These are phyloP conservation scores for Annulohypoxylon maeteangense DNA, from an alignment of 495 filamentous ascomycete species.

Conservation along the genomic window DNA sequence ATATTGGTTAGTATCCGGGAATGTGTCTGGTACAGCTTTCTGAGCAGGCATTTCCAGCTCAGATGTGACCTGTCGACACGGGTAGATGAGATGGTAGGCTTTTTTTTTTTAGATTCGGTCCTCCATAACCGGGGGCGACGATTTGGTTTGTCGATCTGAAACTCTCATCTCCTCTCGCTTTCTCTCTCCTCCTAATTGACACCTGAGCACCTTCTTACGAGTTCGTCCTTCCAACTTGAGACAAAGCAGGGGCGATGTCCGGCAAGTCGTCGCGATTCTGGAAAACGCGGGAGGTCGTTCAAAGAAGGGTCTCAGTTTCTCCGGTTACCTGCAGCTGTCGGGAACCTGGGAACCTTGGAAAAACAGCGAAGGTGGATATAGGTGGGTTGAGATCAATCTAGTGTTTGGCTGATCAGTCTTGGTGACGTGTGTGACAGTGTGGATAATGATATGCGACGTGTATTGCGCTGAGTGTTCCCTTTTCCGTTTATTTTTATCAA, in stretches of 20 bases:
- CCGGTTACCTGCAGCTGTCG: constrained; percentile 37
- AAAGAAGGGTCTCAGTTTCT: constrained; percentile 34
- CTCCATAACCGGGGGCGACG: constrained; percentile 34
- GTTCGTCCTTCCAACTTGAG: constrained; percentile 8
- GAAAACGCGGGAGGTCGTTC: constrained; percentile 25
- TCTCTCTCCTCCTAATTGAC: constrained; percentile 11
- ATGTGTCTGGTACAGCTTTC: constrained; percentile 21
- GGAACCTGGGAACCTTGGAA: constrained; percentile 5
- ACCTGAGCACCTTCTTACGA: constrained; percentile 20
- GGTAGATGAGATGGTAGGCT: background rate
- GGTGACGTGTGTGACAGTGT: constrained; percentile 38
- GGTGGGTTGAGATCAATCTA: constrained; percentile 13
- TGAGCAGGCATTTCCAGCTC: constrained; percentile 34
- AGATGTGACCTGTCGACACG: constrained; percentile 34
- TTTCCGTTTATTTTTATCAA: constrained; percentile 20
- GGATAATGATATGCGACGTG: constrained; percentile 35
- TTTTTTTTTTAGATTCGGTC: constrained; percentile 37
- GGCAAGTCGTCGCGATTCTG: constrained; percentile 32
- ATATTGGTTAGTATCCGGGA: constrained; percentile 42
- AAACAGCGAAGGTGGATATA: constrained; percentile 12
- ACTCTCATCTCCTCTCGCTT: constrained; percentile 28
- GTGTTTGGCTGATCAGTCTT: constrained; percentile 30
- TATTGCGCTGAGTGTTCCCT: constrained; percentile 29
- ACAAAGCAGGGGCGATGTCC: constrained; percentile 34
- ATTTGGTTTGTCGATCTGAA: constrained; percentile 28